Conservation (phyloP, 1,139 yeast genomes). For the Geotrichum reessii region DNA sequence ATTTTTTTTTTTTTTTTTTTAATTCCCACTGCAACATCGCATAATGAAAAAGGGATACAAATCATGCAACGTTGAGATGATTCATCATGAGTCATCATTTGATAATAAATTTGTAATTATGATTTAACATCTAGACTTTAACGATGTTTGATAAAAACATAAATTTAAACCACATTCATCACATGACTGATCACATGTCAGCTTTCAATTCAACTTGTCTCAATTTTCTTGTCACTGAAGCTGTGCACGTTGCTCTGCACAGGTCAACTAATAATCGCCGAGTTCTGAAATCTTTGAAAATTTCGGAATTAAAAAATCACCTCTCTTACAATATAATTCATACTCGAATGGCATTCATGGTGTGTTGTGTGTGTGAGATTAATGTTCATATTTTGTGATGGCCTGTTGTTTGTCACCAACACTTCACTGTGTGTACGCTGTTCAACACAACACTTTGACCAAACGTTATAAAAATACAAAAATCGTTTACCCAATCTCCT, state of each 20-base stretch:
- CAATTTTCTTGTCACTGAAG: neutral
- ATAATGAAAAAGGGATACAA: neutral
- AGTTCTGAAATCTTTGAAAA: too few relatives aligned
- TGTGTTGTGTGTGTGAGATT: too few relatives aligned
- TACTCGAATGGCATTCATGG: too few relatives aligned
- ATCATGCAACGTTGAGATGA: neutral
- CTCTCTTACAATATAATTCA: too few relatives aligned
- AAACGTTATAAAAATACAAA: neutral
- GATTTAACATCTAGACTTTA: too few relatives aligned
- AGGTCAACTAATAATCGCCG: too few relatives aligned
- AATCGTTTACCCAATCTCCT: neutral
- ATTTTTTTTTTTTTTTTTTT: neutral
- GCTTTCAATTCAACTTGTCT: neutral
- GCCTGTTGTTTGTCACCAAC: too few relatives aligned
- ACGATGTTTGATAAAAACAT: too few relatives aligned
- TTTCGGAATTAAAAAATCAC: too few relatives aligned
- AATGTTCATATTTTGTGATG: too few relatives aligned
- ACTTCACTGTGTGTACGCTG: neutral
- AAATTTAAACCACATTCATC: too few relatives aligned
- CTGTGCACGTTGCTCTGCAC: neutral
- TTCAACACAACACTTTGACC: neutral
- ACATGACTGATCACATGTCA: neutral
- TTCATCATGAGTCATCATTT: neutral
- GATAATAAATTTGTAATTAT: neutral
- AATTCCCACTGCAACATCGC: neutral